Evolutionary conservation across 2,329 filamentous ascomycete species (phyloP).

Genomic region (Fusarium siculi): DNA sequence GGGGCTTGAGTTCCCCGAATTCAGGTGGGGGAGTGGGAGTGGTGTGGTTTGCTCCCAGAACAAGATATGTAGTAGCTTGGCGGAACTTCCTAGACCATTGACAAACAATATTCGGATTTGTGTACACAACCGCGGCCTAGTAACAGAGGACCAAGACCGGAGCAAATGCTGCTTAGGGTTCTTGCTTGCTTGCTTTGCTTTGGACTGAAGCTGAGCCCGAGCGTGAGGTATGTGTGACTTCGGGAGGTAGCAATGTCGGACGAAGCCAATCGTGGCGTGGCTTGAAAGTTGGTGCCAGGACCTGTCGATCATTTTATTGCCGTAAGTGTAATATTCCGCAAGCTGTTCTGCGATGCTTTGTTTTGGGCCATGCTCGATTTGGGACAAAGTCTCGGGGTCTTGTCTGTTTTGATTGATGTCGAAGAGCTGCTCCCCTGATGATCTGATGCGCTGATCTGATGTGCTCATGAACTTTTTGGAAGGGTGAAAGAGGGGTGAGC

Average conservation of each 20-base stretch:
- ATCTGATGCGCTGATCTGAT: constrained; percentile 20
- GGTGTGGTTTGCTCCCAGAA: not conserved
- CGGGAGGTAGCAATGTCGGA: constrained; percentile 26
- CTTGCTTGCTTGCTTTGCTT: constrained; percentile 1
- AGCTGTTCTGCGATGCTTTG: not conserved
- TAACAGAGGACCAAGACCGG: constrained; percentile 18
- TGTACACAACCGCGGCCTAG: constrained; percentile 5
- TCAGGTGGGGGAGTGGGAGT: constrained; percentile 6
- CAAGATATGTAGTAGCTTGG: constrained; percentile 7
- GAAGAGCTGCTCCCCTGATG: not conserved
- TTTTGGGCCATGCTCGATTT: not conserved
- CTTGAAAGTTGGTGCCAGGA: constrained; percentile 7
- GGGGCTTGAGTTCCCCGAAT: constrained; percentile 35
- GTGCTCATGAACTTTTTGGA: not conserved
- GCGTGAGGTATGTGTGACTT: constrained; percentile 31
- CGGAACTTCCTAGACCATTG: constrained; percentile 1
- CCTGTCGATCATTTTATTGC: constrained; percentile 15
- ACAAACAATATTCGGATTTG: not conserved
- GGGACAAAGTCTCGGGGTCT: not conserved
- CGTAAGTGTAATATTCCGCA: not conserved
- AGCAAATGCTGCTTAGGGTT: constrained; percentile 12
- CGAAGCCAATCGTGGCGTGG: constrained; percentile 13
- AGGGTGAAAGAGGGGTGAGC: constrained; percentile 13
- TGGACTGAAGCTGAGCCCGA: constrained; percentile 3
- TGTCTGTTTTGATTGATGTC: not conserved